phyloP scores from a whole-genome alignment of 495 filamentous ascomycete species.

The Hamigera avellanea region DNA sequence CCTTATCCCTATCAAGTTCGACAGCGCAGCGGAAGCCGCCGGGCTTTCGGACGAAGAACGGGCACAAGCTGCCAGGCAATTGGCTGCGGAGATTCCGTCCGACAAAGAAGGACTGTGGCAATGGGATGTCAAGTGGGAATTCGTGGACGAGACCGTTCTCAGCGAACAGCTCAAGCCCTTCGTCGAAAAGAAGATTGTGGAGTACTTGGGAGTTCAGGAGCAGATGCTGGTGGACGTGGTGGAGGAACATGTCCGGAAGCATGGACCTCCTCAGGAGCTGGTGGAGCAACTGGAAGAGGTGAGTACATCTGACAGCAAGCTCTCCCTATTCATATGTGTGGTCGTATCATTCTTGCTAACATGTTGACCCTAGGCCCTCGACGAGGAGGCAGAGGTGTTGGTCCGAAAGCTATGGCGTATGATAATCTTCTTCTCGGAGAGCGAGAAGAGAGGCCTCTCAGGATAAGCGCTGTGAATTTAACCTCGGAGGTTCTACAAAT shows the following conservation, averaged over 20 bases:
- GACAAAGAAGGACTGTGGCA: constrained; percentile 81
- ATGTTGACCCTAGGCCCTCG: constrained; percentile 51
- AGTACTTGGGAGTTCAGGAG: constrained; percentile 93
- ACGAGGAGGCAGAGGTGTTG: constrained; percentile 87
- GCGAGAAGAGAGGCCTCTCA: constrained; percentile 81
- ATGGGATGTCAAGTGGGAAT: constrained; percentile 90
- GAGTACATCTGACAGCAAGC: constrained; percentile 18
- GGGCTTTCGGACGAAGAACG: constrained; percentile 76
- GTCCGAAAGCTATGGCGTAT: constrained; percentile 97
- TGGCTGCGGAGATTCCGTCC: constrained; percentile 83
- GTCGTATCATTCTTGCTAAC: constrained; percentile 19
- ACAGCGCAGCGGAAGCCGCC: constrained; percentile 55
- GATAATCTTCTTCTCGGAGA: constrained; percentile 96
- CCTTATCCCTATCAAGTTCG: constrained; percentile 87
- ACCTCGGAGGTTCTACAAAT: background rate
- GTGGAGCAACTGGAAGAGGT: constrained; percentile 79
- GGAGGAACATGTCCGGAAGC: constrained; percentile 72
- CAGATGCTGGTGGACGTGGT: constrained; percentile 91
- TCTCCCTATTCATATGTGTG: background rate
- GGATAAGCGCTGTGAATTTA: constrained; percentile 25
- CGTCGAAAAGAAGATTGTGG: constrained; percentile 96
- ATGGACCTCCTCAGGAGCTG: constrained; percentile 63
- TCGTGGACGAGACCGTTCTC: constrained; percentile 74
- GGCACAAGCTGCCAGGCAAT: constrained; percentile 60
- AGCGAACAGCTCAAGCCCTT: constrained; percentile 85